These are phyloP conservation scores for Melaleuca alternifolia DNA, from an alignment of 345 rosid species.

Conservation along the genomic window DNA sequence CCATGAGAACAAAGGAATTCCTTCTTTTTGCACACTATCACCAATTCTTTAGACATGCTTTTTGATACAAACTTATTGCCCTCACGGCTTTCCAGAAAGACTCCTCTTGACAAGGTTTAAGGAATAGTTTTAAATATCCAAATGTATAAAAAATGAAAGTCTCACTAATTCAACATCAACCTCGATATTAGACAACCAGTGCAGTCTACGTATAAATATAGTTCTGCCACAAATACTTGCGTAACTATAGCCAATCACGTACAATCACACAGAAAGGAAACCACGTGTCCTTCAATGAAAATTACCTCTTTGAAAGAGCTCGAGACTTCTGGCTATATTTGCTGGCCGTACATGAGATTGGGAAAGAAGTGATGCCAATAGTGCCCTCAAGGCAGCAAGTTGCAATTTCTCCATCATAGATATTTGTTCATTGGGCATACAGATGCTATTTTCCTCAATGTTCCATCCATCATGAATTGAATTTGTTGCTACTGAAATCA, in stretches of 20 bases:
- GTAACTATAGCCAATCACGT: not conserved
- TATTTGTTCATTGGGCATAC: conserved; percentile 17
- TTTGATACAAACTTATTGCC: not conserved
- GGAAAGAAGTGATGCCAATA: conserved; percentile 69
- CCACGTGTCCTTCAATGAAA: not conserved
- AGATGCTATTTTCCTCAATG: conserved; percentile 18
- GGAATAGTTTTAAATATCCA: not conserved
- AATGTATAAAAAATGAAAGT: not conserved
- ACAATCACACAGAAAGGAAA: not conserved
- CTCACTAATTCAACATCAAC: not conserved
- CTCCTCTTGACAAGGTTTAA: not conserved
- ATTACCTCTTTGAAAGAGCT: conserved; percentile 74
- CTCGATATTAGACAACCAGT: not conserved
- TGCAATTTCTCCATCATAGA: conserved; percentile 41
- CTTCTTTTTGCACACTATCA: not conserved
- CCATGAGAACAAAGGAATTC: not conserved
- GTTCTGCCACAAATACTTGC: not conserved
- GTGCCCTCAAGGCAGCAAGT: conserved; percentile 63
- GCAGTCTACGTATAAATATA: not conserved
- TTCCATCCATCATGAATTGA: conserved; percentile 31
- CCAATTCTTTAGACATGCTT: not conserved
- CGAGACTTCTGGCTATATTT: conserved; percentile 51
- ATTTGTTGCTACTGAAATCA: conserved; percentile 46
- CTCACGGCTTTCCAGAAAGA: not conserved
- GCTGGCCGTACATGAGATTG: conserved; percentile 48